Conservation (phyloP, 1,139 yeast genomes). For the Lodderomyces jiufengensis region DNA sequence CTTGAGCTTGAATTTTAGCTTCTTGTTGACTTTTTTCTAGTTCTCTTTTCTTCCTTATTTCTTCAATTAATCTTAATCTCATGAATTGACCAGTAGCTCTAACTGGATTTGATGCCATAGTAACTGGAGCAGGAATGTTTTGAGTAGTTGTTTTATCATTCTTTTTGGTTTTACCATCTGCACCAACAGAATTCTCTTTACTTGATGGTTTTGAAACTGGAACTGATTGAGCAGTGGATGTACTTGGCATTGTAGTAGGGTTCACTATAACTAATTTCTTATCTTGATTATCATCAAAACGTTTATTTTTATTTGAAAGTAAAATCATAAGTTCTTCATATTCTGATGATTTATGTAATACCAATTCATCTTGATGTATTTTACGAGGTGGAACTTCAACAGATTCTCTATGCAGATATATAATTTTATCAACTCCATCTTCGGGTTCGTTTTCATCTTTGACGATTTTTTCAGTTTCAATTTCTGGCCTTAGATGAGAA, state of each 20-base stretch:
- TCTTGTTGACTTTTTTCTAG: conserved; percentile 44
- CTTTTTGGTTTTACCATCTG: conserved; percentile 24
- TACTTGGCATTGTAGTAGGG: conserved; percentile 23
- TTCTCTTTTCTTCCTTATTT: conserved; percentile 43
- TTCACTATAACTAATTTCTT: conserved; percentile 43
- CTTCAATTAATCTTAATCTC: conserved; percentile 47
- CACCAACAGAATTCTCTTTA: conserved; percentile 20
- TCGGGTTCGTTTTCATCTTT: conserved; percentile 20
- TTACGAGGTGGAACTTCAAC: conserved; percentile 41
- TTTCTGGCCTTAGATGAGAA: conserved; percentile 43
- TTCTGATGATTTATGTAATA: conserved; percentile 72
- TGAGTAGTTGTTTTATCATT: conserved; percentile 22
- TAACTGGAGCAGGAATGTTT: conserved; percentile 14
- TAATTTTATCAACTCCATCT: conserved; percentile 33
- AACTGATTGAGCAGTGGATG: conserved; percentile 16
- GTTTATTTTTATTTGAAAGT: conserved; percentile 39
- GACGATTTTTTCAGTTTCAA: conserved; percentile 23
- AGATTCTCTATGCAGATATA: conserved; percentile 45
- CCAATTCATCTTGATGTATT: conserved; percentile 44
- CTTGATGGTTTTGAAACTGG: conserved; percentile 17
- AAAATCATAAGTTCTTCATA: conserved; percentile 84
- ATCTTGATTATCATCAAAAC: conserved; percentile 36
- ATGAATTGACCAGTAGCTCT: conserved; percentile 42
- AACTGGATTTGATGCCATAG: conserved; percentile 17
- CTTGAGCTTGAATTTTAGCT: conserved; percentile 30